Base-by-base conservation (phyloP, 495 filamentous ascomycete genomes). In the Aspergillus nidulans region DNA sequence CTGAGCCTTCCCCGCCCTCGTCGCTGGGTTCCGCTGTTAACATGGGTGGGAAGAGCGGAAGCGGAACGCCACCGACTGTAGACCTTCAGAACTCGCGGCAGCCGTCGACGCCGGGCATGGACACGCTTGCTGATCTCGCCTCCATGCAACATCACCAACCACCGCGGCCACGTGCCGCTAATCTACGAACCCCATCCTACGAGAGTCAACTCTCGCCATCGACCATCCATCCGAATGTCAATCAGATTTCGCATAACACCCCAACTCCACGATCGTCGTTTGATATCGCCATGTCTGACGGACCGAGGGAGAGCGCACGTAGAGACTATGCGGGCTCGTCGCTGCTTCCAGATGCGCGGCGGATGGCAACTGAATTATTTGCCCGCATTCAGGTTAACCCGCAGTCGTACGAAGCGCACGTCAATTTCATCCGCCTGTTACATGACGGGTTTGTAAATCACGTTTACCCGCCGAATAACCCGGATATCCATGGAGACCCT, bases 81-180 rank as follows among this genome's bases (percentile, higher is more conserved):
- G 69, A 76, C 12, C 56, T 63, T 45, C 60, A 56, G 41, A 52
- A 65, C 38, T 58, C 70, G 40, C 70, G 80, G 53, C 78, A 79
- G 42, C 63, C 77, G 1, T 82, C 83, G 9, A 84, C 81, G 15
- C 74, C 81, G 1, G 79, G 79, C 16, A 86, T 86, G 81, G 83
- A 86, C 55, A 82, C 83, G 18, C 65, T 87, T 46, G 84, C 84
- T 34, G 84, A 86, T 62, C 64, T 86, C 28, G 84, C 84, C 40
- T 78, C 83, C 4, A 85, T 86, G 81, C 84, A 86, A 68, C 79
- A 82, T 53, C 80, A 80, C 43, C 84, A 87, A 56, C 78, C 75
- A 3, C 69, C 74, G 49, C 74, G 76, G 15, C 71, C 74, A 20
- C 80, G 63, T 49, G 66, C 72, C 32, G 64, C 63, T 28, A 73